Conservation (phyloP, 192 early-diverging fungal genomes). For the Coemansia sp. region DNA sequence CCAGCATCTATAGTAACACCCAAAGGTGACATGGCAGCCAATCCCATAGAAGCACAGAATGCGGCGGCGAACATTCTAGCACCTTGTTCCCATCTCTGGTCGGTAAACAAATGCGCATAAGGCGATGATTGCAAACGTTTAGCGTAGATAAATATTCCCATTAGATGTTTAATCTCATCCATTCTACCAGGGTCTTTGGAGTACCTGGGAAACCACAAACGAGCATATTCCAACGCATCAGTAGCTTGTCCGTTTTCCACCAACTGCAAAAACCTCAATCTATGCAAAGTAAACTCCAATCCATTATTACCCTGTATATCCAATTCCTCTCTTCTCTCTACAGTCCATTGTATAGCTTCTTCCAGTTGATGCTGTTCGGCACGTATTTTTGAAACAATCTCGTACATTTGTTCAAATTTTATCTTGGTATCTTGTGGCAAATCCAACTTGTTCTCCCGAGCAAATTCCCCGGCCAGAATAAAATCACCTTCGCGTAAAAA, state of each 20-base stretch:
- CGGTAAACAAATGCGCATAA: slow-evolving; percentile 55
- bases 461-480: slow-evolving; percentile 63
- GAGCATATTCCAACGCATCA: slow-evolving; percentile 77
- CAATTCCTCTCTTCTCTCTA: slow-evolving; percentile 58
- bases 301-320: slow-evolving; percentile 57
- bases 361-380: slow-evolving; percentile 56
- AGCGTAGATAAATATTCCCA: slow-evolving; percentile 55
- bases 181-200: not conserved
- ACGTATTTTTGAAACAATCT: slow-evolving; percentile 64
- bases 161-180: slow-evolving; percentile 56
- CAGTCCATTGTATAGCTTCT: slow-evolving; percentile 78
- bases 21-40: slow-evolving; percentile 33
- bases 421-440: slow-evolving; percentile 52
- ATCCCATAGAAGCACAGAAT: slow-evolving; percentile 36
- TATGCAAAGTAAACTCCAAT: slow-evolving; percentile 89
- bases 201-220: slow-evolving; percentile 67
- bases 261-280: slow-evolving; percentile 75
- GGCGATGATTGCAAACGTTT: slow-evolving; percentile 72
- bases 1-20: slow-evolving; percentile 68
- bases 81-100: slow-evolving; percentile 41
- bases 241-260: slow-evolving; percentile 48
- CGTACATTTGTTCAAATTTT: slow-evolving; percentile 84
- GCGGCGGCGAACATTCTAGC: slow-evolving; percentile 22
- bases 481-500: slow-evolving; percentile 89
- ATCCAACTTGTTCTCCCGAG: slow-evolving; percentile 48